A percentile compares a stretch with the other conserved stretches of the same genome.
phyloP scores from a whole-genome alignment of 768 basidiomycete species.

The Piloderma croceum region DNA sequence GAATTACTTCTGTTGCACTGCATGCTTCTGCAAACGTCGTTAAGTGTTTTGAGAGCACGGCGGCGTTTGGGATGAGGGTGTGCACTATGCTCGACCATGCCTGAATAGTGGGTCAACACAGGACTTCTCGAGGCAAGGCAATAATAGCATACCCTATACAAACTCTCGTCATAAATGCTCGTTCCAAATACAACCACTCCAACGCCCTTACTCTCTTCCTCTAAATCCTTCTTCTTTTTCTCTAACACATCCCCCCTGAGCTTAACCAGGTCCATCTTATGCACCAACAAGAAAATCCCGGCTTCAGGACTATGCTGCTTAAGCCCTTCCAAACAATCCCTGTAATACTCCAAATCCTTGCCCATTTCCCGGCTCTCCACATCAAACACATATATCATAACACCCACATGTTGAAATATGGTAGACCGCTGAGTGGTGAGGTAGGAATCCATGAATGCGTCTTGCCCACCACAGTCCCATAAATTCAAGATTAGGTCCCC shows the following conservation, averaged over 20 bases:
- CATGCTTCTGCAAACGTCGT: conserved; percentile 82
- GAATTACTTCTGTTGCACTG: conserved; percentile 87
- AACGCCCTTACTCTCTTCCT: conserved; percentile 58
- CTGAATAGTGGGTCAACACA: conserved; percentile 34
- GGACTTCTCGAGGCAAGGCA: conserved; percentile 1
- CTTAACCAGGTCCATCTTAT: conserved; percentile 95
- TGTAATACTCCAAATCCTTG: conserved; percentile 89
- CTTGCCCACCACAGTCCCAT: conserved; percentile 99
- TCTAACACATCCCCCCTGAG: conserved; percentile 55
- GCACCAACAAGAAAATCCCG: conserved; percentile 82
- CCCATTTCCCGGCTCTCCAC: conserved; percentile 79
- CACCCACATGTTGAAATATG: conserved; percentile 94
- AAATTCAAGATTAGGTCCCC: conserved; percentile 93
- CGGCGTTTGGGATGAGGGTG: conserved; percentile 90
- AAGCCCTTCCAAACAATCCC: conserved; percentile 83
- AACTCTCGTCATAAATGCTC: conserved; percentile 93
- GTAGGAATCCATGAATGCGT: conserved; percentile 97
- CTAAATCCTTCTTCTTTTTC: conserved; percentile 68
- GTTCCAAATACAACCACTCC: conserved; percentile 79
- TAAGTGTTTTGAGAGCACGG: conserved; percentile 83
- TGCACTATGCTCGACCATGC: conserved; percentile 99
- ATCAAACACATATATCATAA: conserved; percentile 98
- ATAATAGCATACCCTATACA: conserved; percentile 87
- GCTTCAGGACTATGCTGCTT: conserved; percentile 76
- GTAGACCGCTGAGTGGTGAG: conserved; percentile 87